Evolutionary conservation across 2,329 filamentous ascomycete species (phyloP), one percentile per base, ranked within the genome.

Genomic region (Harringtonia lauricola): DNA sequence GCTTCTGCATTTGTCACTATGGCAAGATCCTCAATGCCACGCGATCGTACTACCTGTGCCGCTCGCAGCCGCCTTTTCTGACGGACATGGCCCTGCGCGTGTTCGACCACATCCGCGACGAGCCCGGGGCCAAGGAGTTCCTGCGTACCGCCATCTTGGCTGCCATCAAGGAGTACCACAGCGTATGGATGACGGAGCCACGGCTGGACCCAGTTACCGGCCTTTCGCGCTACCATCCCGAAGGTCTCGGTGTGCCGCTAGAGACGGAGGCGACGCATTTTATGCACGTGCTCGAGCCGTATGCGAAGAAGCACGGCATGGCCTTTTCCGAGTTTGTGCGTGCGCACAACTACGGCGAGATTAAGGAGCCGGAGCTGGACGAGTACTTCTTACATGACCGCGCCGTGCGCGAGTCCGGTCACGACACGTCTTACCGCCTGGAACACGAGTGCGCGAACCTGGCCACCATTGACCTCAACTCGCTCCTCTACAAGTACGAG

Each of bases 1-100:
- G 87, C 62, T 98, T 98, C 69, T 94, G 87, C 65, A 96, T 98
- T 63, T 82, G 89, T 60, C 90, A 98, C 64, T 98, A 98, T 59
- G 90, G 89, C 56, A 98, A 96, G 68, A 95, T 98, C 47, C 76
- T 96, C 52, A 98, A 98, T 63, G 92, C 92, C 41, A 98, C 92
- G 45, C 79, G 92, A 30, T 89, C 89, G 2, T 98, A 98, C 70
- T 98, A 98, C 59, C 79, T 98, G 15, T 83, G 79, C 51, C 83
- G 92, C 46, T 95, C 92, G 2, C 92, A 98, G 63, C 92, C 92
- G 2, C 92, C 92, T 0, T 96, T 98, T 66, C 68, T 98, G 45
- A 98, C 92, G 2, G 92, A 98, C 62, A 95, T 98, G 88, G 85
- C 90, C 12, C 71, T 96, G 40, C 83, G 88, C 44, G 87, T 95